Percentiles rank a stretch among this genome's conserved stretches.
phyloP scores from a whole-genome alignment of 805 yeast genomes.

The Yarrowia sp. region DNA sequence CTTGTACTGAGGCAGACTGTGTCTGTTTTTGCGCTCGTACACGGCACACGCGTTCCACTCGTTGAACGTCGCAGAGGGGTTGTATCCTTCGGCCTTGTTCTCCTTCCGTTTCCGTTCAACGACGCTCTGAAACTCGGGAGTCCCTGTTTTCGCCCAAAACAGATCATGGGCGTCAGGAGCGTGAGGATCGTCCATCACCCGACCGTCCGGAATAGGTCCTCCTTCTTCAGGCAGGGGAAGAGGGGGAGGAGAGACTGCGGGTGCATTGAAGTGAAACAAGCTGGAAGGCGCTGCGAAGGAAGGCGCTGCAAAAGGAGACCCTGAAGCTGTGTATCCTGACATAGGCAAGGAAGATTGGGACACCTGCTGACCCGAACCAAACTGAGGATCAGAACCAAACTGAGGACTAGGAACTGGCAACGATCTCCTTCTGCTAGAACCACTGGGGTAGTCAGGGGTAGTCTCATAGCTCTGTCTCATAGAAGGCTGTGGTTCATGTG shows the following conservation, averaged over 20 bases:
- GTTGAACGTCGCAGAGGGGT: slow-evolving; percentile 2
- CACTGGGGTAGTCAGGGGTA: no score
- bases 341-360: no score
- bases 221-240: neutral
- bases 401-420: no score
- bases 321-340: no score
- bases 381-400: no score
- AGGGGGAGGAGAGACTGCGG: neutral
- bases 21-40: slow-evolving; percentile 2
- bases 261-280: no score
- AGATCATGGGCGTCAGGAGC: neutral
- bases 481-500: no score
- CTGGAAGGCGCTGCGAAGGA: no score
- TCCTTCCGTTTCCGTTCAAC: slow-evolving; percentile 10
- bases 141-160: neutral
- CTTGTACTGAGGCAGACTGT: slow-evolving; percentile 3
- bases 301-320: no score
- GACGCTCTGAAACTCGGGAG: slow-evolving; percentile 4
- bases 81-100: neutral
- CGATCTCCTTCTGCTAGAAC: no score
- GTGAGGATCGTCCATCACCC: slow-evolving; percentile 1
- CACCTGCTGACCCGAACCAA: no score
- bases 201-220: slow-evolving; percentile 2
- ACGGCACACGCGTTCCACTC: slow-evolving; percentile 7
- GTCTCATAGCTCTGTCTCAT: no score